Conservation (phyloP, 345 rosid species). For the Eucalyptus lansdowneana region DNA sequence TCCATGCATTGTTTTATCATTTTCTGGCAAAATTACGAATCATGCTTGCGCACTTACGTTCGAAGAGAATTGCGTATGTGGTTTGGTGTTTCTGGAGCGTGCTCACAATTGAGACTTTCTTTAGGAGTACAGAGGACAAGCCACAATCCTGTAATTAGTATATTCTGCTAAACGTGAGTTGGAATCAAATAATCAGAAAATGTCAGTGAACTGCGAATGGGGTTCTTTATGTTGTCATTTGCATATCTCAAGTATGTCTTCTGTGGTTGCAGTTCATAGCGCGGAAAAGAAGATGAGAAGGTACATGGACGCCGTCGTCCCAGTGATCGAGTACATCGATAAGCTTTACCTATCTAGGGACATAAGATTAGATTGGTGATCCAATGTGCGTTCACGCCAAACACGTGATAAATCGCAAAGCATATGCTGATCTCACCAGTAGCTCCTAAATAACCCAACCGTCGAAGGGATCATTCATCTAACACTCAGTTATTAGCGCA, state of each 20-base stretch:
- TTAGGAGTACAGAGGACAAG: neutral
- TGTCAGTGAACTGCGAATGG: neutral
- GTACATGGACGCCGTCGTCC: neutral
- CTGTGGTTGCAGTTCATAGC: neutral
- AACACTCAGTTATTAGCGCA: neutral
- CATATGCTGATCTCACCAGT: neutral
- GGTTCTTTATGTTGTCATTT: neutral
- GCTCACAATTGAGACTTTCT: neutral
- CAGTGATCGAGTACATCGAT: neutral
- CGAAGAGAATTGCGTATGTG: neutral
- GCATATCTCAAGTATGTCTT: neutral
- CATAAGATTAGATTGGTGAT: conserved; percentile 1
- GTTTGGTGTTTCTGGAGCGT: neutral
- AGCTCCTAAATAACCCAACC: neutral
- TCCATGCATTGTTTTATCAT: neutral
- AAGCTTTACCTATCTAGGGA: neutral
- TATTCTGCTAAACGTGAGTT: neutral
- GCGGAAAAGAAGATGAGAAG: conserved; percentile 4
- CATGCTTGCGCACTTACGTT: neutral
- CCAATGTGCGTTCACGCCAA: neutral
- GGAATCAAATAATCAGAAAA: neutral
- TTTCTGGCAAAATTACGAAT: neutral
- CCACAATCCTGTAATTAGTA: neutral
- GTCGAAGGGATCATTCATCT: neutral
- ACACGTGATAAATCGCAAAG: neutral